These are phyloP conservation scores for Tolypocladium tropicale DNA, from an alignment of 2,329 filamentous ascomycete species.

Conservation along the genomic window DNA sequence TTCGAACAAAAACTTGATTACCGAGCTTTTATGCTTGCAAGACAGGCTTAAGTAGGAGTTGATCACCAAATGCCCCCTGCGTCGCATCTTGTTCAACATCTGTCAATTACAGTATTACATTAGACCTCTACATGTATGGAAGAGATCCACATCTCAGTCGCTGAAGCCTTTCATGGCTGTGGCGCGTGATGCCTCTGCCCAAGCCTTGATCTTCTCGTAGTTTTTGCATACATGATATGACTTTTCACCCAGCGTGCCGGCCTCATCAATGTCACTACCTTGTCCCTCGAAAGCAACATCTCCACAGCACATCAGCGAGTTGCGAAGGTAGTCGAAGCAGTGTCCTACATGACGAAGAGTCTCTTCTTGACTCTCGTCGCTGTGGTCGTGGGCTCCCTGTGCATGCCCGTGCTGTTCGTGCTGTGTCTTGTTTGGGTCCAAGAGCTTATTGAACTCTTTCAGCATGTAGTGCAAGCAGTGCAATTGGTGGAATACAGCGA, in stretches of 20 bases:
- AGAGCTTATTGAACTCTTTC: background rate
- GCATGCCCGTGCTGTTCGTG: background rate
- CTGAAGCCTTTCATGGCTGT: background rate
- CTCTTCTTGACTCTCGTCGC: background rate
- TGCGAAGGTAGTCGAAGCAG: background rate
- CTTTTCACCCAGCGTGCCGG: background rate
- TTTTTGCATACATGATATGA: background rate
- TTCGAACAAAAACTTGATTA: background rate
- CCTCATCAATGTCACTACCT: background rate
- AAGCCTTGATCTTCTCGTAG: background rate
- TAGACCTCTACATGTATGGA: background rate
- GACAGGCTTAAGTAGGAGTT: background rate
- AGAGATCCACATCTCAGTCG: background rate
- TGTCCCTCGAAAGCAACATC: background rate
- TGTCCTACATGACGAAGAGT: background rate
- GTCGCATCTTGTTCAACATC: background rate
- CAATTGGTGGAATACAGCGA: background rate
- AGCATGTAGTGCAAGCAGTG: background rate
- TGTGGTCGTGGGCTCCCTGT: background rate
- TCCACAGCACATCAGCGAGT: background rate
- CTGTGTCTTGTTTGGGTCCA: background rate
- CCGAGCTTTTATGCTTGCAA: background rate
- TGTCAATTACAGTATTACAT: background rate
- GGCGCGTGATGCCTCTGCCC: background rate
- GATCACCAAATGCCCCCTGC: background rate